phyloP scores from a whole-genome alignment of 495 filamentous ascomycete genomes.

The Daldinia grandis region DNA sequence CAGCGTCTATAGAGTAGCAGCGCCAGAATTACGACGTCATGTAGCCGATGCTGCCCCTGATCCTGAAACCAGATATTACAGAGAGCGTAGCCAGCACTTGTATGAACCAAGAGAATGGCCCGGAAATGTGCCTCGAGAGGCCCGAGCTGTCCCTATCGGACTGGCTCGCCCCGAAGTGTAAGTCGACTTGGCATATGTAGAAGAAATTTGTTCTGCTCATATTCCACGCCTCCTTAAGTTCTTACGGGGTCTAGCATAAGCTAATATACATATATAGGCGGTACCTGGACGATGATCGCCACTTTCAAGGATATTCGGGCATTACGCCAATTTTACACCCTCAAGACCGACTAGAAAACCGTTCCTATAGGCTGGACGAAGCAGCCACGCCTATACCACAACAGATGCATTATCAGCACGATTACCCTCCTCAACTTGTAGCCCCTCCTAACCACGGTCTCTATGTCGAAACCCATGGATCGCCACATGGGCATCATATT shows the following conservation, averaged over 20 bases:
- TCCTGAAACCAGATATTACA: conserved; percentile 10
- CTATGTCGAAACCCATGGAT: conserved; percentile 26
- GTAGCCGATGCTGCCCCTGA: conserved; percentile 5
- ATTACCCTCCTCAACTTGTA: conserved; percentile 20
- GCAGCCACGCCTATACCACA: not conserved
- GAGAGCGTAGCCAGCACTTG: conserved; percentile 17
- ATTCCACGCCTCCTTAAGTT: not conserved
- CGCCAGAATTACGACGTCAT: not conserved
- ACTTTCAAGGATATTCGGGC: conserved; percentile 1
- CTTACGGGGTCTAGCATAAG: not conserved
- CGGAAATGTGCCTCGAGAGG: conserved; percentile 8
- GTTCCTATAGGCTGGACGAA: conserved; percentile 2
- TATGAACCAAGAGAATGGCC: conserved; percentile 17
- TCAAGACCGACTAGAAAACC: conserved; percentile 7
- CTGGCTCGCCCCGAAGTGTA: conserved; percentile 23
- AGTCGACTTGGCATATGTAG: conserved; percentile 9
- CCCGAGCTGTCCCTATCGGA: conserved; percentile 1
- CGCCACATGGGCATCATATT: conserved; percentile 17
- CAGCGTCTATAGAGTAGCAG: conserved; percentile 6
- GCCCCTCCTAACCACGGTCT: conserved; percentile 22
- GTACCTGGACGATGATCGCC: conserved; percentile 3
- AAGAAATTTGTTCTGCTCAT: not conserved
- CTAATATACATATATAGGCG: conserved; percentile 23
- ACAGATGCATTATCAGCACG: conserved; percentile 20
- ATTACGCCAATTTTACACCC: not conserved